A percentile compares a stretch with the other conserved stretches of the same genome.
Conservation (phyloP, 306 rosid genomes). For the Geum urbanum region DNA sequence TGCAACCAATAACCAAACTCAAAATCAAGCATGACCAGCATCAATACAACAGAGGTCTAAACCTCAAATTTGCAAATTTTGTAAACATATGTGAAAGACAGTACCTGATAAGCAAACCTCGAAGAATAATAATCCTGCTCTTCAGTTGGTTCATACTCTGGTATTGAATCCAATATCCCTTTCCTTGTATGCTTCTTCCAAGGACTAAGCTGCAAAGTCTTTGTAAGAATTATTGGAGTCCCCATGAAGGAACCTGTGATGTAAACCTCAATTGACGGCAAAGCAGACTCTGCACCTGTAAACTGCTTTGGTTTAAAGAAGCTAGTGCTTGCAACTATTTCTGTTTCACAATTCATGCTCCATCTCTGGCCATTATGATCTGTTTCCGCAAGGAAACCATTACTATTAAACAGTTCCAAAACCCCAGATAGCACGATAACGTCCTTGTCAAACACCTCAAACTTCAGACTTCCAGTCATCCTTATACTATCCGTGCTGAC, state of each 20-base stretch:
- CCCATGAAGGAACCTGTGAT: constrained; percentile 65
- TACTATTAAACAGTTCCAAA: constrained; percentile 42
- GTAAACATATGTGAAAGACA: too few relatives aligned
- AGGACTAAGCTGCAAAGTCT: constrained; percentile 46
- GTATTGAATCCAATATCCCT: constrained; percentile 54
- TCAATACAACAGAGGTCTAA: not conserved
- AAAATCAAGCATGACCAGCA: not conserved
- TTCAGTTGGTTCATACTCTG: constrained; percentile 57
- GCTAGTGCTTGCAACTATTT: constrained; percentile 36
- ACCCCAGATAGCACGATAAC: constrained; percentile 57
- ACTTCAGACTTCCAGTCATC: constrained; percentile 70
- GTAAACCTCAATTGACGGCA: constrained; percentile 69
- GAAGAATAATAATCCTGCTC: constrained; percentile 38
- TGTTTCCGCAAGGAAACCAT: constrained; percentile 36
- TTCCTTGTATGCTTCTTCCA: constrained; percentile 50
- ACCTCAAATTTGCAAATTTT: not conserved
- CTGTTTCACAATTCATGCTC: constrained; percentile 64
- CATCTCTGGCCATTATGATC: constrained; percentile 44
- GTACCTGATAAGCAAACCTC: constrained; percentile 51
- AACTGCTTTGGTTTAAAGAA: constrained; percentile 51
- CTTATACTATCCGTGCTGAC: constrained; percentile 78
- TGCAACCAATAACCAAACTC: not conserved
- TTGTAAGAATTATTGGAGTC: constrained; percentile 71
- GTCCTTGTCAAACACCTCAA: constrained; percentile 67
- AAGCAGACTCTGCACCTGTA: constrained; percentile 37